Percentiles rank a stretch among this genome's conserved stretches.
Evolutionary conservation across 2,329 filamentous ascomycete genomes (phyloP).

Genomic region (Sporothrix mexicana): DNA sequence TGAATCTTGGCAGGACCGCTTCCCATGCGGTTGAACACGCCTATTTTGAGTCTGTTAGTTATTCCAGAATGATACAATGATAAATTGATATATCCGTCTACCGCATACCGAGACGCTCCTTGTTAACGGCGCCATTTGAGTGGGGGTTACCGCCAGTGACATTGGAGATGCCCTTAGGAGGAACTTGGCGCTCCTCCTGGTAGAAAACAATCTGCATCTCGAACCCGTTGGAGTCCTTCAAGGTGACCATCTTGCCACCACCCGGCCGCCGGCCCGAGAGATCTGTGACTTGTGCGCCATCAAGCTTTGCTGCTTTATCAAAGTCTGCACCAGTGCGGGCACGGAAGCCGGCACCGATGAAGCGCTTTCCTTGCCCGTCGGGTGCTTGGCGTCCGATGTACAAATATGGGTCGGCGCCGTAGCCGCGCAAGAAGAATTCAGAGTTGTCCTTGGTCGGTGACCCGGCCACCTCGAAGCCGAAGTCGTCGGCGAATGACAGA

Average conservation of each 20-base stretch:
- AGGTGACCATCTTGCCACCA: background rate
- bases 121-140: background rate
- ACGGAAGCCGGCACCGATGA: background rate
- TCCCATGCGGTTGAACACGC: slow-evolving; percentile 45
- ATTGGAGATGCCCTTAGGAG: background rate
- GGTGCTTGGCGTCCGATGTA: background rate
- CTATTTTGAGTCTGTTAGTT: slow-evolving; percentile 20
- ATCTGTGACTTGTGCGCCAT: background rate
- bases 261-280: background rate
- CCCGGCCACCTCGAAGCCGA: background rate
- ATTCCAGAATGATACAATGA: no score
- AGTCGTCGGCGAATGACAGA: background rate
- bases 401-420: background rate
- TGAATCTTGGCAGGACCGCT: slow-evolving; percentile 38
- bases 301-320: background rate
- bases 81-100: no score
- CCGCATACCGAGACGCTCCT: background rate
- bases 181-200: background rate
- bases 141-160: background rate
- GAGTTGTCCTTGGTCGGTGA: background rate
- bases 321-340: background rate
- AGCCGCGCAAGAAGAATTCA: background rate
- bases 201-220: background rate
- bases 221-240: background rate
- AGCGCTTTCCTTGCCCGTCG: background rate